Conservation (phyloP, 768 basidiomycete species). For the Phylloporus sp. region DNA sequence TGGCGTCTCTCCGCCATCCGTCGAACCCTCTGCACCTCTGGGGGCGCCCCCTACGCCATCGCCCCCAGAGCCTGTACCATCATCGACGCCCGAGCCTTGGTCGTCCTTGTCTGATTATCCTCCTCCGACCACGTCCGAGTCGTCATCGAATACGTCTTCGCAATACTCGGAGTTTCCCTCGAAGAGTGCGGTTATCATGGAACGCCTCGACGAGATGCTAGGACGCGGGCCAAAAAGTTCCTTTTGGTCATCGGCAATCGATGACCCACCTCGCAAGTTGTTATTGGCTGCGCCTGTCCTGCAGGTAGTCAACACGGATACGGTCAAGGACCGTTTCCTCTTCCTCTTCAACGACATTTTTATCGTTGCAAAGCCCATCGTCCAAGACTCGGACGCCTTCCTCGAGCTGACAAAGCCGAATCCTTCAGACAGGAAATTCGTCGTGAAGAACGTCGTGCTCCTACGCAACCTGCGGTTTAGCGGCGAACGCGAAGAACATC, state of each 20-base stretch:
- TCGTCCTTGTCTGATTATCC: slow-evolving; percentile 73
- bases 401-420: slow-evolving; percentile 54
- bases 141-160: slow-evolving; percentile 70
- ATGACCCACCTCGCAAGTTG: slow-evolving; percentile 83
- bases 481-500: slow-evolving; percentile 63
- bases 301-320: slow-evolving; percentile 91
- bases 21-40: slow-evolving; percentile 20
- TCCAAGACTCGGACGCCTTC: slow-evolving; percentile 60
- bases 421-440: slow-evolving; percentile 66
- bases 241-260: slow-evolving; percentile 60
- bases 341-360: slow-evolving; percentile 97
- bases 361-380: slow-evolving; percentile 86
- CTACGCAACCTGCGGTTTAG: slow-evolving; percentile 64
- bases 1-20: slow-evolving; percentile 15
- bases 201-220: slow-evolving; percentile 68
- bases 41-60: slow-evolving; percentile 39
- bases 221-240: slow-evolving; percentile 54
- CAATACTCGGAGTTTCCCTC: slow-evolving; percentile 48
- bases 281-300: slow-evolving; percentile 81
- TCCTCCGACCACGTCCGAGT: slow-evolving; percentile 63
- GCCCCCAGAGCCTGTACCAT: slow-evolving; percentile 52
- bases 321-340: slow-evolving; percentile 91
- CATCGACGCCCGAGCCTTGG: slow-evolving; percentile 72
- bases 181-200: slow-evolving; percentile 54
- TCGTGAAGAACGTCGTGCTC: slow-evolving; percentile 86